Evolutionary conservation across 805 yeast species (phyloP).

Genomic region (Saccharomycopsis sp.): DNA sequence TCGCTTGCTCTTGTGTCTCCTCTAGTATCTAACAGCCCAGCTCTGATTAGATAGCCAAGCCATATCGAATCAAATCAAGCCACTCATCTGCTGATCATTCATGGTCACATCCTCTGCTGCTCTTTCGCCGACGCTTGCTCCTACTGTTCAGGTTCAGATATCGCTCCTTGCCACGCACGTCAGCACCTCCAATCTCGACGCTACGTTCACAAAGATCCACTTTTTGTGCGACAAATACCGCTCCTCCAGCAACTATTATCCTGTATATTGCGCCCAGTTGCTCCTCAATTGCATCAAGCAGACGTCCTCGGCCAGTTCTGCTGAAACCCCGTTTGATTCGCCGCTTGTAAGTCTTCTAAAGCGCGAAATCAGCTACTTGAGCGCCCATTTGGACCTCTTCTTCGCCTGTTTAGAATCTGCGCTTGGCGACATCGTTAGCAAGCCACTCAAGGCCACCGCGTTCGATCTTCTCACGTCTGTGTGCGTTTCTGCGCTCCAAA

Average conservation of each 20-base stretch:
- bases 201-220: constrained; percentile 39
- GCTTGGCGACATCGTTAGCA: constrained; percentile 1
- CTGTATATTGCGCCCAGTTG: constrained; percentile 28
- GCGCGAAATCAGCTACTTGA: constrained; percentile 13
- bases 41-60: no score
- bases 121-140: constrained; percentile 16
- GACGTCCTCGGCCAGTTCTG: constrained; percentile 19
- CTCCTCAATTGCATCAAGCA: constrained; percentile 24
- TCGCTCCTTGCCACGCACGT: constrained; percentile 43
- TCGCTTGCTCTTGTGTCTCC: no score
- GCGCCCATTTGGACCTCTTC: constrained; percentile 15
- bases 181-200: constrained; percentile 34
- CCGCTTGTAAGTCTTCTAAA: constrained; percentile 24
- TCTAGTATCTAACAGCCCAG: no score
- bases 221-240: constrained; percentile 36
- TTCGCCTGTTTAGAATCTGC: constrained; percentile 17
- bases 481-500: background rate
- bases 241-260: constrained; percentile 28
- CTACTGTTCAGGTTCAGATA: constrained; percentile 46
- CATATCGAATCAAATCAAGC: no score
- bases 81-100: no score
- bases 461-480: background rate
- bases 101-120: background rate
- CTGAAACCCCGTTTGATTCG: constrained; percentile 23
- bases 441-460: background rate